Evolutionary conservation across 1,284 basidiomycete species (phyloP).

Genomic region (Wallemia ichthyophaga): DNA sequence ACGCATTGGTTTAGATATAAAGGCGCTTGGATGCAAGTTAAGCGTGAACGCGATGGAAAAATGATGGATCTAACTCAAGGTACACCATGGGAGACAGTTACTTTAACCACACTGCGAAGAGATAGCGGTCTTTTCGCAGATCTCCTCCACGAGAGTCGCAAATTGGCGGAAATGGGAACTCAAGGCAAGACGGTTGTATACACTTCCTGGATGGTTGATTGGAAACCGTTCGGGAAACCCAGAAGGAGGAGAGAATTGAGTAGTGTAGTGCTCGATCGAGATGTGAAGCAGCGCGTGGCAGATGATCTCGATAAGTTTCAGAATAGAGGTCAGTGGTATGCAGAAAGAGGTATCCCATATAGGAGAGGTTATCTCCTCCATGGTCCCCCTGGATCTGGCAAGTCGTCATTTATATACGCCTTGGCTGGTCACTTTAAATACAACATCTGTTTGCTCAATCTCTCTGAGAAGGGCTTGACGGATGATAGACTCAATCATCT

Average conservation of each 20-base stretch:
- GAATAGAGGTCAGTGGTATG: slow-evolving; percentile 68
- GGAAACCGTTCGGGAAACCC: slow-evolving; percentile 84
- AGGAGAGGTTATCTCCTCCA: slow-evolving; percentile 80
- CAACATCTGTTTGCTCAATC: slow-evolving; percentile 85
- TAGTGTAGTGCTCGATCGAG: slow-evolving; percentile 68
- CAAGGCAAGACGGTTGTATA: slow-evolving; percentile 90
- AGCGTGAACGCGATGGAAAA: slow-evolving; percentile 68
- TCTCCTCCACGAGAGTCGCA: slow-evolving; percentile 59
- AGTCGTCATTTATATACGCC: slow-evolving; percentile 94
- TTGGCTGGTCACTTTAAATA: slow-evolving; percentile 72
- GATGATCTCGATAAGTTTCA: slow-evolving; percentile 58
- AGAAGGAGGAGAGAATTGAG: slow-evolving; percentile 54
- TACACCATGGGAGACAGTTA: slow-evolving; percentile 90
- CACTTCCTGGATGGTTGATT: slow-evolving; percentile 86
- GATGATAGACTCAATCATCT: slow-evolving; percentile 93
- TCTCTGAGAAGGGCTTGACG: slow-evolving; percentile 80
- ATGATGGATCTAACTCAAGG: slow-evolving; percentile 75
- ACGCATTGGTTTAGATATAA: slow-evolving; percentile 73
- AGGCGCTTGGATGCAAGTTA: slow-evolving; percentile 86
- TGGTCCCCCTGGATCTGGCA: slow-evolving; percentile 90
- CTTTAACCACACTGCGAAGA: slow-evolving; percentile 63
- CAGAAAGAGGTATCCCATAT: slow-evolving; percentile 89
- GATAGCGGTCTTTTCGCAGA: slow-evolving; percentile 52
- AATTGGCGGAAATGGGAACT: slow-evolving; percentile 52
- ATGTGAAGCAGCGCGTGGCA: slow-evolving; percentile 47